These are phyloP conservation scores for Huntiella savannae DNA, from an alignment of 2,329 filamentous ascomycete genomes.

Conservation along the genomic window DNA sequence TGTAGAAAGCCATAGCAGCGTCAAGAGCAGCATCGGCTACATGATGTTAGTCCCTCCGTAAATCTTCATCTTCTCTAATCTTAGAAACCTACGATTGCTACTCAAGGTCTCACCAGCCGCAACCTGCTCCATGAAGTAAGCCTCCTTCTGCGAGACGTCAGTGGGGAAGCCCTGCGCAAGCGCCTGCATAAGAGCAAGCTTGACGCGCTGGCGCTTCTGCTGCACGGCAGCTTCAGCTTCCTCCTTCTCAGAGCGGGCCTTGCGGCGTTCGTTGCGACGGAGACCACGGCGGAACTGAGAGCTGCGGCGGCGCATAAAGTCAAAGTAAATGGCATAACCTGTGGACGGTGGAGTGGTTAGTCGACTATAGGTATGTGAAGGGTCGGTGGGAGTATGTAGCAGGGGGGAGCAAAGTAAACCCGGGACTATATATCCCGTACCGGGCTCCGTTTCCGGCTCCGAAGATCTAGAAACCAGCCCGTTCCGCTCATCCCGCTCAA, in stretches of 20 bases:
- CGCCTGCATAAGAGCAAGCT: constrained; percentile 55
- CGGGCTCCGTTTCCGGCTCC: not conserved
- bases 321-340: constrained; percentile 52
- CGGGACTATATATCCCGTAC: not conserved
- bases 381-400: constrained; percentile 6
- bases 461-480: not conserved
- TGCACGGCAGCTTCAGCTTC: constrained; percentile 45
- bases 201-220: constrained; percentile 55
- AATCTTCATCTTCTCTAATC: no score
- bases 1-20: constrained; percentile 90
- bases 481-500: not conserved
- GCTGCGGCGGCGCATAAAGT: constrained; percentile 44
- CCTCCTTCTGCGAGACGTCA: constrained; percentile 82
- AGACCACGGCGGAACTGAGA: constrained; percentile 47
- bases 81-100: constrained; percentile 47
- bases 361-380: not conserved
- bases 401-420: not conserved
- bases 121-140: constrained; percentile 93
- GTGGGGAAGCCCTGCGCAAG: constrained; percentile 82
- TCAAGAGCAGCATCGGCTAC: constrained; percentile 53
- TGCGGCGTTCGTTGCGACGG: constrained; percentile 57
- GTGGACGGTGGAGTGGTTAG: not conserved
- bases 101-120: constrained; percentile 71
- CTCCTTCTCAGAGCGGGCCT: constrained; percentile 53
- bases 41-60: not conserved